These are phyloP conservation scores for Chrysopogon serrulatus DNA, from an alignment of 176 grass and related monocot species.

Conservation along the genomic window DNA sequence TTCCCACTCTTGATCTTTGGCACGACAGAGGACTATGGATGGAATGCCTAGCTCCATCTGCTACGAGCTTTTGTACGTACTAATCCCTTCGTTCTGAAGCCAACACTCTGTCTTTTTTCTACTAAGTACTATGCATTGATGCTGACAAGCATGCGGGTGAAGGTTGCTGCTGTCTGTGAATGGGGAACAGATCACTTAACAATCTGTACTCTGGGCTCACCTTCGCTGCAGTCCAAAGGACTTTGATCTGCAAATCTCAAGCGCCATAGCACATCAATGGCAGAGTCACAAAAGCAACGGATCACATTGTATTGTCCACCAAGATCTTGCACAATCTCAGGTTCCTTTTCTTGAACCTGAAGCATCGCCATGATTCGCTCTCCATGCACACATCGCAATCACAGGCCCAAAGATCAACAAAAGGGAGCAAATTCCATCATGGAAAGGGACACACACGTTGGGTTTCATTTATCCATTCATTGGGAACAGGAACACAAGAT, in stretches of 20 bases:
- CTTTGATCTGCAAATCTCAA: not conserved
- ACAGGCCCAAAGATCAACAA: not conserved
- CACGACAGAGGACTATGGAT: not conserved
- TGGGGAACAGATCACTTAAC: not conserved
- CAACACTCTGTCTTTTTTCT: not conserved
- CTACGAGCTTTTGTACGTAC: not conserved
- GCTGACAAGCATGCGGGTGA: slow-evolving; percentile 1
- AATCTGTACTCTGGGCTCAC: not conserved
- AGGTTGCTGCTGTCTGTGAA: not conserved
- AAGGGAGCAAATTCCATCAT: not conserved
- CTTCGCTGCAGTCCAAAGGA: not conserved
- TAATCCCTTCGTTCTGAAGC: not conserved
- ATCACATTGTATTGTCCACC: not conserved
- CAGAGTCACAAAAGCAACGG: not conserved
- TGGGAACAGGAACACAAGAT: slow-evolving; percentile 18
- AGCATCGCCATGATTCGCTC: not conserved
- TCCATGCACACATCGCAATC: slow-evolving; percentile 4
- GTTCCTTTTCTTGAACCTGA: slow-evolving; percentile 28
- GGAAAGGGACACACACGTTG: slow-evolving; percentile 2
- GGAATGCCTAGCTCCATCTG: not conserved
- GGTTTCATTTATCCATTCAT: slow-evolving; percentile 15
- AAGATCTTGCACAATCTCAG: not conserved
- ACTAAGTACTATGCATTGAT: not conserved
- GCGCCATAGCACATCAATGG: not conserved
- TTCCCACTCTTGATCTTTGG: not conserved